phyloP scores from a whole-genome alignment of 1,139 yeast species.

The Zygotorulaspora mrakii region DNA sequence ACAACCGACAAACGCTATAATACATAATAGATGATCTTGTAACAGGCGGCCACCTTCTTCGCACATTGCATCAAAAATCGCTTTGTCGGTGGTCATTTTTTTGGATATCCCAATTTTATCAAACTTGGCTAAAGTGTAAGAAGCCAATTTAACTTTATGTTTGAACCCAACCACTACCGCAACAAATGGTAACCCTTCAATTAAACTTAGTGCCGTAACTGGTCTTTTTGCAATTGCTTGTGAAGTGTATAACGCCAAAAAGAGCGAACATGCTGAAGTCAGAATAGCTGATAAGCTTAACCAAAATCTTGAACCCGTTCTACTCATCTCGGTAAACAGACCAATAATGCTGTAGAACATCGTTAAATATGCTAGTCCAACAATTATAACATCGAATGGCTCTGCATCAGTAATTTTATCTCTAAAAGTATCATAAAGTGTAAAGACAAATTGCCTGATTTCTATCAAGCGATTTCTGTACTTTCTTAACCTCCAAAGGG shows the following conservation, averaged over 20 bases:
- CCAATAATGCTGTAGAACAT: slow-evolving; percentile 84
- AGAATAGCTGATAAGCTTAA: slow-evolving; percentile 77
- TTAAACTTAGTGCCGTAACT: slow-evolving; percentile 70
- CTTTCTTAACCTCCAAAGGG: slow-evolving; percentile 60
- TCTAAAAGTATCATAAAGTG: slow-evolving; percentile 45
- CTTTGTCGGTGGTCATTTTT: slow-evolving; percentile 36
- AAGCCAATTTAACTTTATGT: slow-evolving; percentile 74
- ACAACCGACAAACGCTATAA: slow-evolving; percentile 66
- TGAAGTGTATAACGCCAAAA: slow-evolving; percentile 74
- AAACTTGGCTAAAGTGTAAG: slow-evolving; percentile 39
- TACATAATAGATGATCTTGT: slow-evolving; percentile 76
- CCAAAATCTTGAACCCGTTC: slow-evolving; percentile 84
- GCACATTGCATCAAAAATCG: slow-evolving; percentile 55
- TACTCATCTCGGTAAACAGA: slow-evolving; percentile 76
- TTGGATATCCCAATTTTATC: slow-evolving; percentile 35
- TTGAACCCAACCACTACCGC: slow-evolving; percentile 93
- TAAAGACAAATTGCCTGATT: slow-evolving; percentile 57
- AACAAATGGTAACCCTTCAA: slow-evolving; percentile 91
- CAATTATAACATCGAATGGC: slow-evolving; percentile 76
- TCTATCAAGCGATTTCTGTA: slow-evolving; percentile 60
- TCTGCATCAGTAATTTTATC: slow-evolving; percentile 73
- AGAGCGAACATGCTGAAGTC: slow-evolving; percentile 81
- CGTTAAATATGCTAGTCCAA: slow-evolving; percentile 79
- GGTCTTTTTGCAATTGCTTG: slow-evolving; percentile 45
- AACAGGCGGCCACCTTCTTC: slow-evolving; percentile 67